A percentile compares a stretch with the other conserved stretches of the same genome.
These are phyloP conservation scores for Lentinula raphanica DNA, from an alignment of 768 basidiomycete species.

Conservation along the genomic window DNA sequence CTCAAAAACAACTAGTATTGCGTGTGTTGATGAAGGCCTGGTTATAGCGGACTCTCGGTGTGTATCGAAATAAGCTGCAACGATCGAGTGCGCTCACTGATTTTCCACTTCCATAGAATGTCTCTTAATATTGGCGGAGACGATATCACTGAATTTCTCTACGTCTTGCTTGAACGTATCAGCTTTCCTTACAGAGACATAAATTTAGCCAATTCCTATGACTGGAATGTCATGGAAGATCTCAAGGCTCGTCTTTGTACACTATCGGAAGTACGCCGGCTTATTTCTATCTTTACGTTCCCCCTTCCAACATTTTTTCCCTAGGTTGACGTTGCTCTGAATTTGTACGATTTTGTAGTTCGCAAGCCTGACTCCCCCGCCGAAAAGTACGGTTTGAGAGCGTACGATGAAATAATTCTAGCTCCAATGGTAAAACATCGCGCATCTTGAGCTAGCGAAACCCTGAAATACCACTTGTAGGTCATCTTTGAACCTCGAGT, in stretches of 20 bases:
- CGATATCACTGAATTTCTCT: conserved; percentile 88
- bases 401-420: conserved; percentile 93
- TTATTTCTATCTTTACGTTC: conserved; percentile 3
- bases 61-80: conserved; percentile 6
- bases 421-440: conserved; percentile 78
- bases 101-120: conserved; percentile 41
- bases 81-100: no score
- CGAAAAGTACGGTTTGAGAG: conserved; percentile 83
- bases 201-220: conserved; percentile 70
- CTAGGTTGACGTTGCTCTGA: conserved; percentile 85
- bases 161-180: conserved; percentile 72
- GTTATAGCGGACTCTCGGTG: conserved; percentile 86
- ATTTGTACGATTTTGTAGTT: conserved; percentile 86
- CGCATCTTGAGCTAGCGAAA: not conserved
- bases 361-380: conserved; percentile 70
- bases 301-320: conserved; percentile 1
- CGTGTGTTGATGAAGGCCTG: conserved; percentile 93
- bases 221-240: conserved; percentile 91
- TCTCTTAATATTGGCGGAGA: conserved; percentile 86
- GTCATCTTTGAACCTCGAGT: conserved; percentile 91
- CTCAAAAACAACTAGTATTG: conserved; percentile 74
- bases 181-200: conserved; percentile 86
- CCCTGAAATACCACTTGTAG: conserved; percentile 31
- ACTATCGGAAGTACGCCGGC: conserved; percentile 67
- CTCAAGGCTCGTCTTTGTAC: conserved; percentile 83